Evolutionary conservation across 495 filamentous ascomycete species (phyloP), one percentile per base, ranked within the genome.

Genomic region (Rhypophila decipiens): DNA sequence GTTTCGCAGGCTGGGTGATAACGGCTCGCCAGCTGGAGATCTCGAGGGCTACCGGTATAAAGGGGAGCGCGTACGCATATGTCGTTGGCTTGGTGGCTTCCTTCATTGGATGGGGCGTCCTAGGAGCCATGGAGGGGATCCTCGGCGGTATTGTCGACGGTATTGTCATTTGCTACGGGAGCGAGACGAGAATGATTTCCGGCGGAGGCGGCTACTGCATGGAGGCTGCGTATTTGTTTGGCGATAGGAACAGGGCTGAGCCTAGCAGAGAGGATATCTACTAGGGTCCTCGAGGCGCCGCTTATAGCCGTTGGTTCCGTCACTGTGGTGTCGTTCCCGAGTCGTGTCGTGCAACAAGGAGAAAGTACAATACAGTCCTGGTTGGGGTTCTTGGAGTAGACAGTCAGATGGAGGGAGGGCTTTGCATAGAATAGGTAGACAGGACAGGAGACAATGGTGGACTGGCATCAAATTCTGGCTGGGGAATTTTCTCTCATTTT

Each of bases 1-100:
- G 93, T 1, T 91, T 96, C 59, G 91, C 86, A n/a, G 93, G 87
- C 21, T 98, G 93, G 93, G 88, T 97, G n/a, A 84, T 85, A 44
- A 91, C 89, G 24, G 88, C 93, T 15, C 79, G 85, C 39, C 80
- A 82, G 61, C 67, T 94, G 11, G 66, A 65, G 20, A 68, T 85
- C 15, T 63, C 69, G 15, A 55, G 68, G 9, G 67, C 75, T 2
- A 68, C 74, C 31, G 74, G 73, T 23, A 65, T 84, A 36, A 79
- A 72, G 39, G 93, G 93, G n/a, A 95, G 89, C 57, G 71, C 90
- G 34, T 98, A 98, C 63, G 93, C 89, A 17, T 98, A 98, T 61
- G 78, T 98, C 35, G 87, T 98, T 4, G 93, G 91, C 3, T 58
- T 98, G 46, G 82, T 96, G 50, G 90, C 93, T 12, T 87, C 85